Percentiles rank a stretch among this genome's conserved stretches.
Conservation (phyloP, 2,329 filamentous ascomycete species). For the Claviceps monticola region DNA sequence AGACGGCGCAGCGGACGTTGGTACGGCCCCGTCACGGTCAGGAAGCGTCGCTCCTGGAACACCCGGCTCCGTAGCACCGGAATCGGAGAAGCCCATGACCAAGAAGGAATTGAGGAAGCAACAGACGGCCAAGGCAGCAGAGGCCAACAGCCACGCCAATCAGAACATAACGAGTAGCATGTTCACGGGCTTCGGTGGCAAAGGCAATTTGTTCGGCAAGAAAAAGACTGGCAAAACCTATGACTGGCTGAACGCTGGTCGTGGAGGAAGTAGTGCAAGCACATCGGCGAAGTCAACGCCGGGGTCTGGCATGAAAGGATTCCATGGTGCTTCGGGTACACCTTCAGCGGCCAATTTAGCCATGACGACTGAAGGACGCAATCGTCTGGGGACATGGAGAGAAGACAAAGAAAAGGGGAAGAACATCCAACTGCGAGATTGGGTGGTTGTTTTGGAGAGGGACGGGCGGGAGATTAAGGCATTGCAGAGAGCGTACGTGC, state of each 20-base stretch:
- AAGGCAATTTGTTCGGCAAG: constrained; percentile 41
- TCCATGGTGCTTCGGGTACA: constrained; percentile 18
- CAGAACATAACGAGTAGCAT: constrained; percentile 74
- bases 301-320: constrained; percentile 18
- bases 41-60: constrained; percentile 46
- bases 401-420: constrained; percentile 66
- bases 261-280: constrained; percentile 37
- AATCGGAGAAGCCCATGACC: constrained; percentile 54
- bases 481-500: constrained; percentile 43
- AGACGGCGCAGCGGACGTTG: constrained; percentile 40
- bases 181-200: constrained; percentile 51
- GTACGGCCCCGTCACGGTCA: constrained; percentile 33
- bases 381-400: constrained; percentile 58
- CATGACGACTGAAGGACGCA: constrained; percentile 44
- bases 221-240: constrained; percentile 56
- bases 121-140: constrained; percentile 60
- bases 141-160: constrained; percentile 64
- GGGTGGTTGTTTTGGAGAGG: constrained; percentile 64
- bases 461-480: constrained; percentile 56
- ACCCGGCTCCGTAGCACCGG: constrained; percentile 48
- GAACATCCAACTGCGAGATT: constrained; percentile 73
- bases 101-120: constrained; percentile 80
- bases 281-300: constrained; percentile 30
- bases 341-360: constrained; percentile 20
- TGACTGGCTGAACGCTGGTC: constrained; percentile 53